Evolutionary conservation across 306 rosid genomes (phyloP), one percentile per base, ranked within the genome.

Genomic region (Pueraria montana): DNA sequence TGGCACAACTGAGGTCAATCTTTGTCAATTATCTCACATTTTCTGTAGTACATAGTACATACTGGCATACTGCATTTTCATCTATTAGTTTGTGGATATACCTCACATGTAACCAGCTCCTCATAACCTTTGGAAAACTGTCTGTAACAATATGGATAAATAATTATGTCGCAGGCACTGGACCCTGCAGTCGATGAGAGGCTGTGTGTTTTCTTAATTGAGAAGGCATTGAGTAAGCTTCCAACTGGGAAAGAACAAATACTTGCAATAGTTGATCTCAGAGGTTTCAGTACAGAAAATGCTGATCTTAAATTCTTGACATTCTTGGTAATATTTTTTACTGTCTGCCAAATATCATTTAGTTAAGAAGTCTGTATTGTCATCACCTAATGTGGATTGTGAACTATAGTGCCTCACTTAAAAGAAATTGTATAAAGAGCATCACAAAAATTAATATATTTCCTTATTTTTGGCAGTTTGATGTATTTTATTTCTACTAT

Each of bases 401-500:
- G 63, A 84, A 66, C 48, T 77, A 30, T 32, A 11, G 70, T 68
- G 52, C 42, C 67, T 73, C 26, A 26, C 48, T 80, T 13, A 78
- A 76, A 76, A 72, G 12, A 45, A 77, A 48, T 48, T 18, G 66
- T 72, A 48, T 78, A 12, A 46, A 18, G 30, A 65, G 75, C 43
- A 13, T 42, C 30, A 14, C 58, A 14, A 79, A 81, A 66, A 58
- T 46, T 84, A 34, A 84, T 17, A 13, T 49, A 13, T 84, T 61
- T 55, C 80, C 42, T 68, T 72, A 11, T 16, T 75, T 78, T 79
- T 82, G 76, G 82, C 95, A 96, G 99, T 96, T 96, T 86, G 94
- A 96, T 87, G 94, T 94, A 70, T 90, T 91, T 77, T 94, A 96
- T 88, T 90, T 71, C 65, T 94, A 96, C 82, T 96, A 96, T 82